Percentiles rank a stretch among this genome's conserved stretches.
Evolutionary conservation across 2,329 filamentous ascomycete genomes (phyloP).

Genomic region (Apiospora pterosperma): DNA sequence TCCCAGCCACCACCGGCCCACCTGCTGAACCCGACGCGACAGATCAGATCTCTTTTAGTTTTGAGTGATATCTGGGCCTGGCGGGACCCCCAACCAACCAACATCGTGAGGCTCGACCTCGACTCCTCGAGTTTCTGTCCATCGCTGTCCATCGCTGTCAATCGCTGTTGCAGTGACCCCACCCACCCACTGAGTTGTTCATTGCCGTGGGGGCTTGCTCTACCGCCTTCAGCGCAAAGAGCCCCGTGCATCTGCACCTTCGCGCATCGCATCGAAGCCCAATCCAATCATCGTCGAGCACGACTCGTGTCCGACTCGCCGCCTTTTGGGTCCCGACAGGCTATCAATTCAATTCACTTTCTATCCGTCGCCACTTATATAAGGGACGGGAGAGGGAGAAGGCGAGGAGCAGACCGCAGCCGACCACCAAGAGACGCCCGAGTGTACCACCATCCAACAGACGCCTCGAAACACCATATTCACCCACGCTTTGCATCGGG

Average conservation of each 20-base stretch:
- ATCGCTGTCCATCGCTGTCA: neutral
- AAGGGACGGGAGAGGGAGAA: neutral
- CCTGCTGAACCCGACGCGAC: neutral
- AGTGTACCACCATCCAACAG: no score
- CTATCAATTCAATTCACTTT: neutral
- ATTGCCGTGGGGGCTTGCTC: neutral
- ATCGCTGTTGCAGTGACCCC: neutral
- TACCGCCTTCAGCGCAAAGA: no score
- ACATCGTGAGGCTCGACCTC: no score
- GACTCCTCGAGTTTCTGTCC: no score
- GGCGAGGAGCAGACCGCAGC: neutral
- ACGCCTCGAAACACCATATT: neutral
- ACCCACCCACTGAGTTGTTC: neutral
- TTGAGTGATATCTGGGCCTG: neutral
- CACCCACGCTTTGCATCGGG: neutral
- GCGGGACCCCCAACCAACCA: neutral
- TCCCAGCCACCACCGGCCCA: neutral
- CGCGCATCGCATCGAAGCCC: constrained; percentile 3
- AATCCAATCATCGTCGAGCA: constrained; percentile 4
- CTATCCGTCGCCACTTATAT: neutral
- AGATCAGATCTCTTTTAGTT: neutral
- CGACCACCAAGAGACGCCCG: neutral
- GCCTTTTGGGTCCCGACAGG: neutral
- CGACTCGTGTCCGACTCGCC: neutral
- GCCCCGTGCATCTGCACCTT: neutral